Conservation (phyloP, 2,329 filamentous ascomycete species). For the Nemania diffusa region DNA sequence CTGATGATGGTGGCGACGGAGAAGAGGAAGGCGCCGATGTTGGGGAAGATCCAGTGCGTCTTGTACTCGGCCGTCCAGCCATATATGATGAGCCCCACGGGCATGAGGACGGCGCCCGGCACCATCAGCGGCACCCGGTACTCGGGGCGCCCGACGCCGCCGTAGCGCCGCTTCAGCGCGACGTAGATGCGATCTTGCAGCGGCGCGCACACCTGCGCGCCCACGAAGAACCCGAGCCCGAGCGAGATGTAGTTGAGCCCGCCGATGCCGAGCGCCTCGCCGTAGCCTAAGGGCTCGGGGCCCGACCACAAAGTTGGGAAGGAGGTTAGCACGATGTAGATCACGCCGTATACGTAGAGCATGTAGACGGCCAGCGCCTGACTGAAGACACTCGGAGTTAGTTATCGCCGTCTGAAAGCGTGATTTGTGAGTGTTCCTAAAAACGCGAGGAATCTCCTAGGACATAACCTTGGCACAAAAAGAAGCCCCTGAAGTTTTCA, state of each 20-base stretch:
- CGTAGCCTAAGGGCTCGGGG: slow-evolving; percentile 46
- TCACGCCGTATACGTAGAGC: slow-evolving; percentile 65
- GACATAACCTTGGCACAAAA: too few relatives aligned
- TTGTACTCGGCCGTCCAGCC: slow-evolving; percentile 57
- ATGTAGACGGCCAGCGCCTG: slow-evolving; percentile 62
- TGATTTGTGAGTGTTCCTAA: not conserved
- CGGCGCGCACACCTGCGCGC: slow-evolving; percentile 55
- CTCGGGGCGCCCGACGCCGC: slow-evolving; percentile 54
- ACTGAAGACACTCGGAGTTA: not conserved
- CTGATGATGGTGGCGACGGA: slow-evolving; percentile 53
- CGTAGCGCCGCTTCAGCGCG: slow-evolving; percentile 55
- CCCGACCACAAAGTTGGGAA: slow-evolving; percentile 59
- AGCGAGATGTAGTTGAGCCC: slow-evolving; percentile 54
- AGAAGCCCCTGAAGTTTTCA: not conserved
- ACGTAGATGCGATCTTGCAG: slow-evolving; percentile 60
- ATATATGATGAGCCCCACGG: slow-evolving; percentile 58
- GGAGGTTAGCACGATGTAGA: slow-evolving; percentile 60
- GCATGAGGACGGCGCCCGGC: slow-evolving; percentile 54
- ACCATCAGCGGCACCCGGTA: slow-evolving; percentile 57
- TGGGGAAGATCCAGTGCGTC: slow-evolving; percentile 59
- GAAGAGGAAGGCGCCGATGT: slow-evolving; percentile 56
- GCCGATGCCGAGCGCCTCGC: slow-evolving; percentile 47
- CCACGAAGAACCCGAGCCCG: slow-evolving; percentile 51
- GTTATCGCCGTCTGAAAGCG: not conserved
- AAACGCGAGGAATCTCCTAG: too few relatives aligned